Evolutionary conservation across 2,329 filamentous ascomycete genomes (phyloP).

Genomic region (Exophiala sp.): DNA sequence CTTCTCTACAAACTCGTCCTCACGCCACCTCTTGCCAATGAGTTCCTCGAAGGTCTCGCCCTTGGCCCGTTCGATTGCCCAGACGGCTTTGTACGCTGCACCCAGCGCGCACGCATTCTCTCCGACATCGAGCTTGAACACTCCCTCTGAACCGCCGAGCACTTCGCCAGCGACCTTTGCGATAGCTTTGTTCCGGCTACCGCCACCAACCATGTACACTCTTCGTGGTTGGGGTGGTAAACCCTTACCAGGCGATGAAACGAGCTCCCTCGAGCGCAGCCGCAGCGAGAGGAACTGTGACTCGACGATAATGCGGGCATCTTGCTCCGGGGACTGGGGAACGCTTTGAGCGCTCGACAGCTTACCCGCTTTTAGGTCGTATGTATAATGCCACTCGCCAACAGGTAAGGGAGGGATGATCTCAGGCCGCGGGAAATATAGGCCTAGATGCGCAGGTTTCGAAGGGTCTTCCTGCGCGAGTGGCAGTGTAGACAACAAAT

Average conservation of each 20-base stretch:
- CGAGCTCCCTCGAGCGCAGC: slow-evolving; percentile 75
- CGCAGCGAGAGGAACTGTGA: slow-evolving; percentile 92
- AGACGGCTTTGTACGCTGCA: slow-evolving; percentile 92
- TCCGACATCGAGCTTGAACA: slow-evolving; percentile 90
- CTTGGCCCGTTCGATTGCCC: slow-evolving; percentile 68
- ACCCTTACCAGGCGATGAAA: slow-evolving; percentile 51
- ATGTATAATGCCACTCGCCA: slow-evolving; percentile 82
- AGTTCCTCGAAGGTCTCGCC: slow-evolving; percentile 83
- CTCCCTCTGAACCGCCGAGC: slow-evolving; percentile 81
- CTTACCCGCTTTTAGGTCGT: slow-evolving; percentile 46
- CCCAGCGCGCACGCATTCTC: slow-evolving; percentile 93
- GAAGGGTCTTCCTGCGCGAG: slow-evolving; percentile 57
- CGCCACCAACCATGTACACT: slow-evolving; percentile 92
- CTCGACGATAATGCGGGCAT: slow-evolving; percentile 84
- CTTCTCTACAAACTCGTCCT: slow-evolving; percentile 76
- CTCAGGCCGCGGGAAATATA: slow-evolving; percentile 95
- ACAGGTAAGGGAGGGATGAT: slow-evolving; percentile 87
- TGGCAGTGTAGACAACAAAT: slow-evolving; percentile 64
- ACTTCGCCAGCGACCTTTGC: slow-evolving; percentile 81
- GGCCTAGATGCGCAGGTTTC: slow-evolving; percentile 73
- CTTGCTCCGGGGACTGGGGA: slow-evolving; percentile 61
- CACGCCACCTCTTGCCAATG: slow-evolving; percentile 78
- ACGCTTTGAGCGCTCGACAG: slow-evolving; percentile 52
- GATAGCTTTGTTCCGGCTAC: slow-evolving; percentile 84
- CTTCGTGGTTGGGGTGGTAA: slow-evolving; percentile 81